Evolutionary conservation across 805 yeast species (phyloP).

Genomic region (Spencermartinsiella europaea): DNA sequence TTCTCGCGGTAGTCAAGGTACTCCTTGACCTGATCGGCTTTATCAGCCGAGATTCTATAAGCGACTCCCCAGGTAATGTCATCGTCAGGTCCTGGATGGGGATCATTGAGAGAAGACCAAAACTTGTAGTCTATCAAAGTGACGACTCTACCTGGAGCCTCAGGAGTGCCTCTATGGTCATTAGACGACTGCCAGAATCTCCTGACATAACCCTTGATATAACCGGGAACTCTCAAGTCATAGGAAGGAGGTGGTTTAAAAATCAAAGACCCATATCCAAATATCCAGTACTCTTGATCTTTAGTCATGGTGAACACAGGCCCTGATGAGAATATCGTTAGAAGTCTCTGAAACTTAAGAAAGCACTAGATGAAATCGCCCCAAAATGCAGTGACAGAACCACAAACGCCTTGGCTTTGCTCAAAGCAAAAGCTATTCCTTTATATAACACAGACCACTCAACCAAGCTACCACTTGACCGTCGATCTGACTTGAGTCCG

Average conservation of each 20-base stretch:
- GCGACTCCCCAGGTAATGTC: constrained; percentile 69
- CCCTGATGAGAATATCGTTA: too few species aligned
- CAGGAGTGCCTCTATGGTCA: constrained; percentile 88
- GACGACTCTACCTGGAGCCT: constrained; percentile 82
- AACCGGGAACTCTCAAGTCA: constrained; percentile 61
- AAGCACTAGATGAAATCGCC: too few species aligned
- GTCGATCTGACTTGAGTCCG: too few species aligned
- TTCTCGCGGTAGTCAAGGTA: constrained; percentile 81
- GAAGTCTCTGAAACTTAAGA: too few species aligned
- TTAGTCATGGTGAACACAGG: constrained; percentile 1
- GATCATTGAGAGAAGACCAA: constrained; percentile 45
- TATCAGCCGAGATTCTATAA: constrained; percentile 65
- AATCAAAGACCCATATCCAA: constrained; percentile 85
- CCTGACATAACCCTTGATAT: constrained; percentile 68
- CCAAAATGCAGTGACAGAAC: too few species aligned
- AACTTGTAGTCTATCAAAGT: constrained; percentile 60
- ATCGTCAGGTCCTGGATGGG: constrained; percentile 33
- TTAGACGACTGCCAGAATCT: constrained; percentile 89
- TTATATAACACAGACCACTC: too few species aligned
- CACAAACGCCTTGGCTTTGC: too few species aligned
- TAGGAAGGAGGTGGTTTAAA: constrained; percentile 85
- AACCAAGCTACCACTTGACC: too few species aligned
- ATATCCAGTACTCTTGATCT: constrained; percentile 50
- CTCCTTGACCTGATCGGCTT: constrained; percentile 55
- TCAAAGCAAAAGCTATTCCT: too few species aligned